phyloP scores from a whole-genome alignment of 805 yeast species.

The Pichia manshurica region DNA sequence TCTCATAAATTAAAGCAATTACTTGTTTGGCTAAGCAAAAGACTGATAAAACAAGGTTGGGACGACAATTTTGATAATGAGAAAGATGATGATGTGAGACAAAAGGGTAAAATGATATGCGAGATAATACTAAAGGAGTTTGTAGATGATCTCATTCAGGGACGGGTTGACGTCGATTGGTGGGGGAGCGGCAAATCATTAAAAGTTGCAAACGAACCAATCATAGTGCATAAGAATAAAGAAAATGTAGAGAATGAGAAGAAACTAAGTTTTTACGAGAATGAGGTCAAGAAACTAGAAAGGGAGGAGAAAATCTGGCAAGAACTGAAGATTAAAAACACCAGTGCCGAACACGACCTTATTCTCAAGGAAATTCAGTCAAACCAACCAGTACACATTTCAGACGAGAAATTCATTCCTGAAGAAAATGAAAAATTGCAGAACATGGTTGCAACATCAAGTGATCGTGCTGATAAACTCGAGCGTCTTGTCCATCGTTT shows the following conservation, averaged over 20 bases:
- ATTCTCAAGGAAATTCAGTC: not conserved
- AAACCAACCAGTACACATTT: conserved; percentile 7
- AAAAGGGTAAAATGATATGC: not conserved
- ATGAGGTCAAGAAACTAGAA: conserved; percentile 38
- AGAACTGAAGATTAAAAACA: conserved; percentile 5
- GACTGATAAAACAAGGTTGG: conserved; percentile 30
- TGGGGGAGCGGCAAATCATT: conserved; percentile 38
- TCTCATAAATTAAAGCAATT: conserved; percentile 70
- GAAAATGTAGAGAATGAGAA: conserved; percentile 47
- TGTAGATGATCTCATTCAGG: conserved; percentile 51
- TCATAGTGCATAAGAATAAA: conserved; percentile 49
- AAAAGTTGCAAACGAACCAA: conserved; percentile 21
- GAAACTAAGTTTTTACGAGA: conserved; percentile 41
- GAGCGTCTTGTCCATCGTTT: conserved; percentile 34
- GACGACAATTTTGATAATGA: conserved; percentile 18
- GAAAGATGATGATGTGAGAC: conserved; percentile 1
- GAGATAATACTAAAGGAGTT: conserved; percentile 54
- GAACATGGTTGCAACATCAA: conserved; percentile 9
- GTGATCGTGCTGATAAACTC: conserved; percentile 16
- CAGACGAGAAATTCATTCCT: not conserved
- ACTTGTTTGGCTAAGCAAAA: conserved; percentile 60
- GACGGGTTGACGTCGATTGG: conserved; percentile 64
- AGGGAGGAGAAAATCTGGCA: conserved; percentile 46
- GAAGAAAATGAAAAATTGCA: conserved; percentile 3
- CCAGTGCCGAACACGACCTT: not conserved